These are phyloP conservation scores for Pleurotus tuber-regium DNA, from an alignment of 768 basidiomycete genomes.

Conservation along the genomic window DNA sequence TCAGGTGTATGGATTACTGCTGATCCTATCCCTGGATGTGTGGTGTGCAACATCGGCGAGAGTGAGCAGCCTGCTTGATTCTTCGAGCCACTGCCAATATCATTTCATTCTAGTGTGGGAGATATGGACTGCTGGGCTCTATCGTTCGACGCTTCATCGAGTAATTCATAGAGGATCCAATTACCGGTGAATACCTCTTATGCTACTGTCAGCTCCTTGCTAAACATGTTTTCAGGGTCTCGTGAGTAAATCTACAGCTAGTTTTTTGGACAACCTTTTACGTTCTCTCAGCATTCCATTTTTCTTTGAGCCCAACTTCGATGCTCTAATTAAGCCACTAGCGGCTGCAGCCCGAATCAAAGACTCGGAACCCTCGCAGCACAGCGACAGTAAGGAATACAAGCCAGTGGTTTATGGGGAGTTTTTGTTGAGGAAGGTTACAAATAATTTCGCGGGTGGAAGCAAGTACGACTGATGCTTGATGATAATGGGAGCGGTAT, in stretches of 20 bases:
- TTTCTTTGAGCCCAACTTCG: slow-evolving; percentile 91
- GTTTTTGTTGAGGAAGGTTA: slow-evolving; percentile 72
- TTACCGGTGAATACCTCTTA: slow-evolving; percentile 52
- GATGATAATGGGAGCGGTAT: no score
- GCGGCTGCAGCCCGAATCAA: slow-evolving; percentile 52
- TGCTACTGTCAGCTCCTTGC: not conserved
- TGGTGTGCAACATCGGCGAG: slow-evolving; percentile 92
- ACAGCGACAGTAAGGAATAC: slow-evolving; percentile 28
- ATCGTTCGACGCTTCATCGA: slow-evolving; percentile 85
- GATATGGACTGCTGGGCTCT: slow-evolving; percentile 85
- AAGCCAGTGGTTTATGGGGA: slow-evolving; percentile 71
- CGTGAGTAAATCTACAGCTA: no score
- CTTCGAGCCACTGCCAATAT: not conserved
- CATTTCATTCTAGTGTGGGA: slow-evolving; percentile 70
- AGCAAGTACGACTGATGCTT: slow-evolving; percentile 38
- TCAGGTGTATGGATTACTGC: slow-evolving; percentile 79
- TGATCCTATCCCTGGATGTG: slow-evolving; percentile 76
- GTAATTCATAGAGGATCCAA: slow-evolving; percentile 77
- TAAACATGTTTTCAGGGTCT: slow-evolving; percentile 46
- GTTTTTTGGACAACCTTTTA: no score
- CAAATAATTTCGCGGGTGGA: slow-evolving; percentile 60
- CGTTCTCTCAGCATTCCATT: slow-evolving; percentile 82
- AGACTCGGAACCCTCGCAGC: slow-evolving; percentile 14
- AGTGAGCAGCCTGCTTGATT: slow-evolving; percentile 46
- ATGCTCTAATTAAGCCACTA: slow-evolving; percentile 66